These are phyloP conservation scores for Microbotryum silenes-acaulis DNA, from an alignment of 1,284 basidiomycete genomes.

Conservation along the genomic window DNA sequence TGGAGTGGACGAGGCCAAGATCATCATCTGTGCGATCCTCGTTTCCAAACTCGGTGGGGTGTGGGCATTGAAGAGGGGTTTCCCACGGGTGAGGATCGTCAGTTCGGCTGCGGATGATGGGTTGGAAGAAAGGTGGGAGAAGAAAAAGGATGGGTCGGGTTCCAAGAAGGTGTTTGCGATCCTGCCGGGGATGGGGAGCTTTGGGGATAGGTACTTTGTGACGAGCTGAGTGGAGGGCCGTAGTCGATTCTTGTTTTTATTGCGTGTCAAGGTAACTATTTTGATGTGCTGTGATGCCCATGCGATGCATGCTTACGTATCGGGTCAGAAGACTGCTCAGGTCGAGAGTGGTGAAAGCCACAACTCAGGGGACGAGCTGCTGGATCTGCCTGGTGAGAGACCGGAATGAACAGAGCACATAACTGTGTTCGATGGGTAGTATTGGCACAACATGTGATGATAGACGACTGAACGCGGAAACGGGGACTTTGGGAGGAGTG, in stretches of 20 bases:
- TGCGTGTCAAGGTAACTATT: not conserved
- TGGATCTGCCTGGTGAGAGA: too few species aligned
- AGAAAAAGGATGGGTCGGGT: constrained; percentile 32
- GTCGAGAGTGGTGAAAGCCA: too few species aligned
- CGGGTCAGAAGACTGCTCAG: too few species aligned
- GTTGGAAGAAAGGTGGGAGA: constrained; percentile 62
- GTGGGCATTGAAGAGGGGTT: constrained; percentile 66
- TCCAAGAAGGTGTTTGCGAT: constrained; percentile 31
- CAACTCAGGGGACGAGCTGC: too few species aligned
- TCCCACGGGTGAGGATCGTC: constrained; percentile 63
- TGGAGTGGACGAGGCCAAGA: constrained; percentile 64
- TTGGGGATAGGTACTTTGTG: constrained; percentile 30
- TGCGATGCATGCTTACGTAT: too few species aligned
- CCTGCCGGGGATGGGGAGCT: constrained; percentile 25
- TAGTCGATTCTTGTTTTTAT: not conserved
- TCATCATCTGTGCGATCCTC: constrained; percentile 62
- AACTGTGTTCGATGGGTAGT: too few species aligned
- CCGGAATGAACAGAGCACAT: too few species aligned
- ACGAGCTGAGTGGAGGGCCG: constrained; percentile 1
- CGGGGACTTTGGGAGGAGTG: too few species aligned
- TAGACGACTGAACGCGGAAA: too few species aligned
- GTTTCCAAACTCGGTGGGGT: constrained; percentile 72
- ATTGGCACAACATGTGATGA: too few species aligned
- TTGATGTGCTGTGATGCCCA: too few species aligned
- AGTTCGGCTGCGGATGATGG: constrained; percentile 71